phyloP scores from a whole-genome alignment of 2,329 filamentous ascomycete species.

The Colletotrichum spinosum region DNA sequence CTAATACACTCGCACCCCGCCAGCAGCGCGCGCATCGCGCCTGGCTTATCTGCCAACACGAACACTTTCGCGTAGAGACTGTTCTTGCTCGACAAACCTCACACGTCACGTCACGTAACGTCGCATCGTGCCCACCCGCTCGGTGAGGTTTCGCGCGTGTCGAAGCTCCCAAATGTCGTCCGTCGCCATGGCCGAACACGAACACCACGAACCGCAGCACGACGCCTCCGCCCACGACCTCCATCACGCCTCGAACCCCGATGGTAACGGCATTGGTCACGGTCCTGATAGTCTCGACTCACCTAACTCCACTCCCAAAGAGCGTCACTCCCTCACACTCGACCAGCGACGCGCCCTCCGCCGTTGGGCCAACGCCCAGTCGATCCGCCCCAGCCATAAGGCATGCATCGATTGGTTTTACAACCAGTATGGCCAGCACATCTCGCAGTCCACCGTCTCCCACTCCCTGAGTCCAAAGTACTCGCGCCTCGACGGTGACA shows the following conservation, averaged over 20 bases:
- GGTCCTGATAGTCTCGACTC: slow-evolving; percentile 23
- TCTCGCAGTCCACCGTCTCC: slow-evolving; percentile 73
- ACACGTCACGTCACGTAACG: background rate
- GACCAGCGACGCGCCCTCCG: slow-evolving; percentile 71
- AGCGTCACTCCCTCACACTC: slow-evolving; percentile 71
- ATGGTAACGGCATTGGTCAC: slow-evolving; percentile 24
- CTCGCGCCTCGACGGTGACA: slow-evolving; percentile 69
- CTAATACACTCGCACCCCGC: slow-evolving; percentile 8
- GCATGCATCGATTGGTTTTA: slow-evolving; percentile 74
- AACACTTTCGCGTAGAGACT: background rate
- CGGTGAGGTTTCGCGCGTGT: slow-evolving; percentile 25
- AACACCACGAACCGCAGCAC: slow-evolving; percentile 19
- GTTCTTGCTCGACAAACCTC: background rate
- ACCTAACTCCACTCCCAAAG: slow-evolving; percentile 46
- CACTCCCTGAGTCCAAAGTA: slow-evolving; percentile 73
- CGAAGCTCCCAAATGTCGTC: slow-evolving; percentile 4
- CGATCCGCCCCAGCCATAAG: slow-evolving; percentile 69
- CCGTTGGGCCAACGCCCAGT: slow-evolving; percentile 68
- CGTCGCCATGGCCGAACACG: slow-evolving; percentile 37
- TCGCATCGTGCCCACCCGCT: slow-evolving; percentile 6
- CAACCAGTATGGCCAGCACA: slow-evolving; percentile 67
- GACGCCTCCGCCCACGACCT: slow-evolving; percentile 31
- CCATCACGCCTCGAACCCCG: slow-evolving; percentile 29
- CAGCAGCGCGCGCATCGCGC: slow-evolving; percentile 14
- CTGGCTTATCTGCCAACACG: background rate